These are phyloP conservation scores for Exophiala phaeomuriformis DNA, from an alignment of 2,329 filamentous ascomycete species.

Conservation along the genomic window DNA sequence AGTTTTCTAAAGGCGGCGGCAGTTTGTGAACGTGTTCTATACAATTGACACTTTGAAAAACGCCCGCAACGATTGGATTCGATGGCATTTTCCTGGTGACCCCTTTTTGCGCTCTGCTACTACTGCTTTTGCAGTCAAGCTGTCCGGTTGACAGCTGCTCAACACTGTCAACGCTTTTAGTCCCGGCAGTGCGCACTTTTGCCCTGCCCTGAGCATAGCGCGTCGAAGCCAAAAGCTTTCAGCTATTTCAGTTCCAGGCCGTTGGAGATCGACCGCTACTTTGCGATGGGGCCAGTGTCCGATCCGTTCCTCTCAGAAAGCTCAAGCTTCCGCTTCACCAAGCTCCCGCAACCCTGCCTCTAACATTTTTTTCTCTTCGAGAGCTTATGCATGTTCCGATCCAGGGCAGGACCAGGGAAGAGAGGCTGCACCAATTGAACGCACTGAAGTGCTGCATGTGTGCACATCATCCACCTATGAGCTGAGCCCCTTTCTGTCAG, in stretches of 20 bases:
- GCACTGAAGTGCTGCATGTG: neutral
- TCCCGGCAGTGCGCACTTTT: neutral
- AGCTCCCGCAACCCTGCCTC: constrained; percentile 1
- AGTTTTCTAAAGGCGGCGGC: neutral
- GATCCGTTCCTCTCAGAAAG: neutral
- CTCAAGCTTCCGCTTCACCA: neutral
- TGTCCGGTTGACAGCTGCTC: neutral
- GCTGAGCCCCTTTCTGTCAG: neutral
- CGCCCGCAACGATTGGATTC: too few species aligned
- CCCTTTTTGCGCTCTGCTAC: too few species aligned
- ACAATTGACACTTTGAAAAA: too few species aligned
- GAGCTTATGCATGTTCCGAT: neutral
- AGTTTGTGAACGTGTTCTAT: neutral
- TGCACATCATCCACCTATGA: constrained; percentile 1
- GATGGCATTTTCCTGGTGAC: too few species aligned
- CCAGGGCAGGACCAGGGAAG: neutral
- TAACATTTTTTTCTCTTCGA: neutral
- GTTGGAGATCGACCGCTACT: neutral
- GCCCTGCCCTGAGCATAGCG: too few species aligned
- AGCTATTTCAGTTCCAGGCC: too few species aligned
- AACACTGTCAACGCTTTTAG: neutral
- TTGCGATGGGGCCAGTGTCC: neutral
- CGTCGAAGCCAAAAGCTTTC: too few species aligned
- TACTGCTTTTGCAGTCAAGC: too few species aligned
- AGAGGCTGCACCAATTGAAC: neutral